Evolutionary conservation across 2,329 filamentous ascomycete species (phyloP), one percentile per base, ranked within the genome.

Genomic region (Colletotrichum salicis): DNA sequence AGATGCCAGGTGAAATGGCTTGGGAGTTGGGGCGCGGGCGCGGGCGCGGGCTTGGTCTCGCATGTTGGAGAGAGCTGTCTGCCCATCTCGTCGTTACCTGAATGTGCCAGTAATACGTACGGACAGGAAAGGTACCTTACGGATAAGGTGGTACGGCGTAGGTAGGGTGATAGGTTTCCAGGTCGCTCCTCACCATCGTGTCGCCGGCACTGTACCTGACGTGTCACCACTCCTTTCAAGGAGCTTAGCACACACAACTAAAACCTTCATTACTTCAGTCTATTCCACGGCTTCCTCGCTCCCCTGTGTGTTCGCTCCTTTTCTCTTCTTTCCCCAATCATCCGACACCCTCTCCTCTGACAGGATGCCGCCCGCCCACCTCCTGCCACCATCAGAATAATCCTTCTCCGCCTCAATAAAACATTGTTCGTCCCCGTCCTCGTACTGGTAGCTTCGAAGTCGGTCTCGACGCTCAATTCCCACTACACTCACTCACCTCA

Each of bases 31-130:
- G 31, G 31, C 10, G 8, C 13, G 37, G 62, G 62, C 62, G 37
- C 41, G n/a, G 62, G 31, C 62, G n/a, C 22, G 33, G 52, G 52
- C 62, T 64, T 56, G 58, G 58, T 60, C 58, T 45, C 19, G 59
- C 56, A 37, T 58, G 58, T 33, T 59, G 24, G 56, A 59, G 22
- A 45, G 57, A 45, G 57, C 15, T 60, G 35, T 29, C 24, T 48
- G 10, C 59, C 24, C 19, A 13, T 51, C 41, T 13, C 31, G 6
- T 48, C 41, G 19, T 33, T 4, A 13, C n/a, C 35, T 41, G 37
- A 41, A 2, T 41, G 15, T 41, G 37, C 37, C 37, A 41, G 37
- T 15, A 41, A 15, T 15, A 41, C 6, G 37, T 41, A 41, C 5
- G 37, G 15, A 19, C 37, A 41, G 5, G 15, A 6, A 41, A 6